Conservation (phyloP, 2,329 filamentous ascomycete species). For the Aspergillus pseudonomiae region DNA sequence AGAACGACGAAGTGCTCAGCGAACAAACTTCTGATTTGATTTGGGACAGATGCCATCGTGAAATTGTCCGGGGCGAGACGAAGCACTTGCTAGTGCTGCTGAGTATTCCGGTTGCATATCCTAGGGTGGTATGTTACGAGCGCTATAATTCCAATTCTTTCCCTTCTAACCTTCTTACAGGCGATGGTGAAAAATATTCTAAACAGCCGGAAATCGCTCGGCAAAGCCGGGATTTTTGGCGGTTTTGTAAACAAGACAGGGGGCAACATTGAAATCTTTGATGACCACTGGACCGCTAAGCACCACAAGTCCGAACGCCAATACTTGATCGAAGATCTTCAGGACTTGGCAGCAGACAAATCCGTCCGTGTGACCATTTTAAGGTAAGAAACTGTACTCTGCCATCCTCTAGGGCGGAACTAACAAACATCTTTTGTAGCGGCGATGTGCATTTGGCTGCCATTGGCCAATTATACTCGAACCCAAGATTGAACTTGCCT, state of each 20-base stretch:
- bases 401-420: not conserved
- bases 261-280: constrained; percentile 86
- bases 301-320: constrained; percentile 90
- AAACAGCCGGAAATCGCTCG: constrained; percentile 85
- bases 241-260: constrained; percentile 85
- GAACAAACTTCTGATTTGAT: constrained; percentile 83
- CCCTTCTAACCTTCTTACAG: constrained; percentile 48
- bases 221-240: constrained; percentile 78
- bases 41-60: constrained; percentile 80
- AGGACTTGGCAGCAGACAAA: constrained; percentile 90
- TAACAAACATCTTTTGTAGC: constrained; percentile 45
- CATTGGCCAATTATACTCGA: constrained; percentile 92
- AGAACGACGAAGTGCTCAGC: constrained; percentile 74
- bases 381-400: constrained; percentile 50
- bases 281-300: constrained; percentile 97
- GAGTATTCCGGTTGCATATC: constrained; percentile 82
- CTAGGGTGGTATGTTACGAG: constrained; percentile 64
- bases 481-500: constrained; percentile 75
- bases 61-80: constrained; percentile 80
- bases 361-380: constrained; percentile 90
- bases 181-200: constrained; percentile 69
- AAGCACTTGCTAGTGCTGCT: constrained; percentile 88
- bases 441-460: constrained; percentile 94
- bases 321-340: constrained; percentile 84
- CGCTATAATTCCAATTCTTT: not conserved